phyloP scores from a whole-genome alignment of 352 stramenopile species.

The Globisporangium nunn region DNA sequence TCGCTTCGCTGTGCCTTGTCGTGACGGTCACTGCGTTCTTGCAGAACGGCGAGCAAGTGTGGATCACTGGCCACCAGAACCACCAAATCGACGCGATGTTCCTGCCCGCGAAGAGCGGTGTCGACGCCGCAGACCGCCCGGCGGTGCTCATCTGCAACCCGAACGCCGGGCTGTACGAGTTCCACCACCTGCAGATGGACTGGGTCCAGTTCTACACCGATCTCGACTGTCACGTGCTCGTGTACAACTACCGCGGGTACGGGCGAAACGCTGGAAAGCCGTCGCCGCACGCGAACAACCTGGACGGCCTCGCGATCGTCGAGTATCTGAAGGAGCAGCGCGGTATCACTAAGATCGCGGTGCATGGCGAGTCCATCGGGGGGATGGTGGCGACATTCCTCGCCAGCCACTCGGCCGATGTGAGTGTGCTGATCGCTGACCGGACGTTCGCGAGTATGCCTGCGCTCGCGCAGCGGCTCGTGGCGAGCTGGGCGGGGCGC shows the following conservation, averaged over 20 bases:
- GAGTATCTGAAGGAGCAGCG: conserved; percentile 55
- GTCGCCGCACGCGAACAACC: conserved; percentile 51
- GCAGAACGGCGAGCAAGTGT: conserved; percentile 76
- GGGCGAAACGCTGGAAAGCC: conserved; percentile 59
- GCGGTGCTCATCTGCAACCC: conserved; percentile 79
- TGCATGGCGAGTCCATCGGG: conserved; percentile 83
- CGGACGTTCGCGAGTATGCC: conserved; percentile 77
- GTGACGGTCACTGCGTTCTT: background rate
- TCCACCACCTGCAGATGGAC: conserved; percentile 86
- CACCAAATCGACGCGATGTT: conserved; percentile 81
- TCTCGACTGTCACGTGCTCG: conserved; percentile 64
- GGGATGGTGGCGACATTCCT: conserved; percentile 72
- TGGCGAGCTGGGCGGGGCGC: conserved; percentile 63
- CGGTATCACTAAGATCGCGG: conserved; percentile 44
- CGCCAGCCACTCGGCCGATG: conserved; percentile 40
- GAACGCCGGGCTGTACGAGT: conserved; percentile 82
- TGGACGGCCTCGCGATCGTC: conserved; percentile 68
- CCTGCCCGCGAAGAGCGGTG: conserved; percentile 37
- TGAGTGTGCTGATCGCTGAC: conserved; percentile 71
- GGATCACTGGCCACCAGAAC: conserved; percentile 50
- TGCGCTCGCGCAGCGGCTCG: conserved; percentile 68
- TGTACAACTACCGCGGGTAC: conserved; percentile 88
- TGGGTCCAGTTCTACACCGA: conserved; percentile 87
- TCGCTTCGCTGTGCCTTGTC: background rate
- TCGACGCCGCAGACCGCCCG: conserved; percentile 23